A percentile compares a stretch with the other conserved stretches of the same genome.
Conservation (phyloP, 495 filamentous ascomycete genomes). For the Massariosphaeria phaeospora region DNA sequence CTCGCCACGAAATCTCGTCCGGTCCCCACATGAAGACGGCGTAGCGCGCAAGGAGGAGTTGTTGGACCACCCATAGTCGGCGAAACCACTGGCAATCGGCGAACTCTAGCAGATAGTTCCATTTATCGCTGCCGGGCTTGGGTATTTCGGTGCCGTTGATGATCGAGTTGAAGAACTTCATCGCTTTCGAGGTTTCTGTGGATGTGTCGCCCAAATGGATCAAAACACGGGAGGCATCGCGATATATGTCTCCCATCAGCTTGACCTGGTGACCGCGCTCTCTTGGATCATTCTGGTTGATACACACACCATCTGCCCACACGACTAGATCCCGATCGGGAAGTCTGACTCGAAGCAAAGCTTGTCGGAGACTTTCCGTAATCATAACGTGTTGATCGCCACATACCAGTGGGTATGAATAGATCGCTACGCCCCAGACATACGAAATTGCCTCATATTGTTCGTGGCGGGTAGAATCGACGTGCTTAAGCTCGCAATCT, state of each 20-base stretch:
- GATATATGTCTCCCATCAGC: slow-evolving; percentile 7
- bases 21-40: background rate
- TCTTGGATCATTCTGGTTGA: slow-evolving; percentile 9
- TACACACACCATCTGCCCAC: slow-evolving; percentile 15
- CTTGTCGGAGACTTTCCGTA: background rate
- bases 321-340: background rate
- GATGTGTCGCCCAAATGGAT: background rate
- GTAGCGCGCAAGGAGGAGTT: slow-evolving; percentile 13
- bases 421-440: slow-evolving; percentile 1
- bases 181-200: background rate
- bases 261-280: slow-evolving; percentile 9
- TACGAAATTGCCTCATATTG: slow-evolving; percentile 9
- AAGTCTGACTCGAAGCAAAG: background rate
- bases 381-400: background rate
- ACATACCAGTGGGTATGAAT: background rate
- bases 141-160: too few species aligned
- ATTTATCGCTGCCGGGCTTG: too few species aligned
- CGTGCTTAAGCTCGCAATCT: background rate
- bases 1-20: background rate
- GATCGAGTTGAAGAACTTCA: background rate
- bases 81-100: slow-evolving; percentile 16
- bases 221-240: background rate
- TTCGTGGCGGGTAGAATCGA: too few species aligned
- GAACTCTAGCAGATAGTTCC: background rate
- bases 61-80: slow-evolving; percentile 34